A percentile compares a stretch with the other conserved stretches of the same genome.
Conservation (phyloP, 73 alveolate species). For the Paramecium pentaurelia region DNA sequence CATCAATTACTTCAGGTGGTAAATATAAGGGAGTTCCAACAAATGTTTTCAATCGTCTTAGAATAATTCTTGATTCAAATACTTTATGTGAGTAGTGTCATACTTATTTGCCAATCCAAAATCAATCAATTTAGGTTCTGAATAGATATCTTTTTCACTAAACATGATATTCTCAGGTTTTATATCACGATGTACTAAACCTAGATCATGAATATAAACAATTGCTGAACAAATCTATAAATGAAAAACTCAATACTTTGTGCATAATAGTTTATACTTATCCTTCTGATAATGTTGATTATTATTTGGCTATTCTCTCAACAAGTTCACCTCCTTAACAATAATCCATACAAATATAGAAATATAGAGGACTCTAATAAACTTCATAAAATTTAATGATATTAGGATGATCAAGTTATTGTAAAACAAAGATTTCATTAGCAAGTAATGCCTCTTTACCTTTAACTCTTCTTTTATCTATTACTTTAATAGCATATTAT, state of each 20-base stretch:
- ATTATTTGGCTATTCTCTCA: neutral
- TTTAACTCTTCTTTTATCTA: conserved; percentile 6
- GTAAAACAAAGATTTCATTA: conserved; percentile 19
- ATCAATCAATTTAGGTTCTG: conserved; percentile 92
- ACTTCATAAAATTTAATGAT: conserved; percentile 42
- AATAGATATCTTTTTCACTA: conserved; percentile 71
- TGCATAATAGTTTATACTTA: neutral
- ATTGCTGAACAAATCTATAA: conserved; percentile 72
- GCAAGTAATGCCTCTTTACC: conserved; percentile 2
- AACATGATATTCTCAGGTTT: conserved; percentile 97
- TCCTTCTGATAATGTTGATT: neutral
- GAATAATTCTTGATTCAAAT: neutral
- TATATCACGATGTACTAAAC: conserved; percentile 94
- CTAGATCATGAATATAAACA: conserved; percentile 87
- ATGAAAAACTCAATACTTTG: neutral
- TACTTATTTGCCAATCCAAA: conserved; percentile 87
- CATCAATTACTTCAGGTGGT: conserved; percentile 95
- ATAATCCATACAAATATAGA: conserved; percentile 48
- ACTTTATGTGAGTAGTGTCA: conserved; percentile 71
- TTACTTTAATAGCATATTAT: conserved; percentile 22
- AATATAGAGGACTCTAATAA: conserved; percentile 5
- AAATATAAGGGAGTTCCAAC: conserved; percentile 96
- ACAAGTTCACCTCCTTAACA: conserved; percentile 38
- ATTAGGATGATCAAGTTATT: conserved; percentile 40
- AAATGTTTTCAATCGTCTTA: conserved; percentile 84